Evolutionary conservation across 2,329 filamentous ascomycete species (phyloP).

Genomic region (Colletotrichum falcatum): DNA sequence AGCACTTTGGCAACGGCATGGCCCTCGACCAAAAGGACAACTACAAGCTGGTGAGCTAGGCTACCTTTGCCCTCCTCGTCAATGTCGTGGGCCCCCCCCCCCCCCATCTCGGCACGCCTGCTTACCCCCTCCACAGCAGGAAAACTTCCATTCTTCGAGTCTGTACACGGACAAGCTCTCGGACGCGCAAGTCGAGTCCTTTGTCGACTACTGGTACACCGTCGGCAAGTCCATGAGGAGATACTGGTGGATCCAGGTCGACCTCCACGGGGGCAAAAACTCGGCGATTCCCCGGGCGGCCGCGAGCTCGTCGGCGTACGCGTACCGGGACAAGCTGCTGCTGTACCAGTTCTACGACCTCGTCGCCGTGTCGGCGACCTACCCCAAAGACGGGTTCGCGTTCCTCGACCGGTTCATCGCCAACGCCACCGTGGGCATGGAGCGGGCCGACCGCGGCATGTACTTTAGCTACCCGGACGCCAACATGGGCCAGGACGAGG

Average conservation of each 20-base stretch:
- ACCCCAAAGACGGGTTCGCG: slow-evolving; percentile 50
- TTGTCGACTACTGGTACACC: slow-evolving; percentile 47
- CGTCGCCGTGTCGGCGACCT: slow-evolving; percentile 46
- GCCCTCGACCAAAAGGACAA: slow-evolving; percentile 47
- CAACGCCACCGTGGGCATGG: slow-evolving; percentile 48
- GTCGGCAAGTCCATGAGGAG: slow-evolving; percentile 43
- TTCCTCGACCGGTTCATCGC: slow-evolving; percentile 51
- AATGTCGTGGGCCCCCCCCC: too few species aligned
- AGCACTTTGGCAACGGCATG: slow-evolving; percentile 49
- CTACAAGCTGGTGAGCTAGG: slow-evolving; percentile 40
- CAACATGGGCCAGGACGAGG: slow-evolving; percentile 48
- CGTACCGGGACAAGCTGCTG: slow-evolving; percentile 59
- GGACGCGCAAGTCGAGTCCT: slow-evolving; percentile 42
- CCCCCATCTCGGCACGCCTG: neutral
- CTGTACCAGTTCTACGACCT: slow-evolving; percentile 62
- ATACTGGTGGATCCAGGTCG: slow-evolving; percentile 52
- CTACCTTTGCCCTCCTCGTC: too few species aligned
- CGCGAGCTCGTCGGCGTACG: slow-evolving; percentile 49
- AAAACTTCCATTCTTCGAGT: slow-evolving; percentile 47
- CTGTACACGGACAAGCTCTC: slow-evolving; percentile 47
- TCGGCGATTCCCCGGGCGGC: slow-evolving; percentile 50
- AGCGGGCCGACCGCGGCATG: slow-evolving; percentile 51
- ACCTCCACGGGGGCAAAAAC: slow-evolving; percentile 51
- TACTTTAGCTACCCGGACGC: slow-evolving; percentile 58
- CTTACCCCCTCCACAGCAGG: slow-evolving; percentile 42